Conservation (phyloP, 805 yeast species). For the Candida tibetensis region DNA sequence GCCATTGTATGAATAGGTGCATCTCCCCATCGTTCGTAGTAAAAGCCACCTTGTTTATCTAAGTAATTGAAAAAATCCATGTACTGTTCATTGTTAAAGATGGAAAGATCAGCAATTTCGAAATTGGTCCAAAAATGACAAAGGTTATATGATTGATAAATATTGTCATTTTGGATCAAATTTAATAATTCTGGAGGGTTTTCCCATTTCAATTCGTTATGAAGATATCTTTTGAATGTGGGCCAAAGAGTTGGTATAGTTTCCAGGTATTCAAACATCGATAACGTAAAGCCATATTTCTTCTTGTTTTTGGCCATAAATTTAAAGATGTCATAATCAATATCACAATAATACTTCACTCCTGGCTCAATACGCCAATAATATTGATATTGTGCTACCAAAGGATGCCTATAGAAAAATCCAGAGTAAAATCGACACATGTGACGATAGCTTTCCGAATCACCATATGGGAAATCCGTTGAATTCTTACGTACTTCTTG, state of each 20-base stretch:
- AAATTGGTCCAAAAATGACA: slow-evolving; percentile 93
- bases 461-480: slow-evolving; percentile 58
- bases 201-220: slow-evolving; percentile 53
- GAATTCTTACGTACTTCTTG: slow-evolving; percentile 49
- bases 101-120: slow-evolving; percentile 82
- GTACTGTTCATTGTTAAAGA: slow-evolving; percentile 67
- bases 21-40: slow-evolving; percentile 92
- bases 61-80: slow-evolving; percentile 58
- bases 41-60: slow-evolving; percentile 74
- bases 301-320: slow-evolving; percentile 66
- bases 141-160: slow-evolving; percentile 40
- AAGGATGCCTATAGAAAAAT: slow-evolving; percentile 61
- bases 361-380: slow-evolving; percentile 83
- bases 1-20: slow-evolving; percentile 88
- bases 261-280: slow-evolving; percentile 66
- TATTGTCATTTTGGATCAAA: slow-evolving; percentile 50
- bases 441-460: slow-evolving; percentile 63
- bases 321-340: slow-evolving; percentile 74
- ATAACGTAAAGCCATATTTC: slow-evolving; percentile 69
- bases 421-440: slow-evolving; percentile 82
- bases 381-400: slow-evolving; percentile 58
- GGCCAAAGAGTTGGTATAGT: slow-evolving; percentile 67
- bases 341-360: slow-evolving; percentile 62
- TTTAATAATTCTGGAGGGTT: slow-evolving; percentile 47
- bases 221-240: slow-evolving; percentile 59